Conservation (phyloP, 192 early-diverging fungal genomes). For the Pilaira anomala region DNA sequence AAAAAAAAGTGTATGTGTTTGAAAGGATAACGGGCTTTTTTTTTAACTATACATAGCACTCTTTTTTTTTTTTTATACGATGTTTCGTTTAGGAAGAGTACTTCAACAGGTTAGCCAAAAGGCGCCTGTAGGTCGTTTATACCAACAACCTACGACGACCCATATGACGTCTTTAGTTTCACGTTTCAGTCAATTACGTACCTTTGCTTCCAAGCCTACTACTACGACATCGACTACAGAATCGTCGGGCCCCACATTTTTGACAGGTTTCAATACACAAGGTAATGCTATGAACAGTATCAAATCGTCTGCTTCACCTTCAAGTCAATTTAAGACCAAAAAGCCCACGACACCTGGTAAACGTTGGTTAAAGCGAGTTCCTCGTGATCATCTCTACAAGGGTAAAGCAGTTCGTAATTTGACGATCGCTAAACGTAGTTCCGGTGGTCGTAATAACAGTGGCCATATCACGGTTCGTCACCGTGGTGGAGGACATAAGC, state of each 20-base stretch:
- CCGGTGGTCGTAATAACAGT: conserved; percentile 85
- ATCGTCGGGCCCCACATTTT: conserved; percentile 11
- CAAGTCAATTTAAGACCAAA: conserved; percentile 85
- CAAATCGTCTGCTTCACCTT: conserved; percentile 27
- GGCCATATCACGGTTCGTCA: conserved; percentile 90
- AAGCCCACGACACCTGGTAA: conserved; percentile 85
- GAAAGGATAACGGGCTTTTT: too few relatives aligned
- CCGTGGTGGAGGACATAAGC: conserved; percentile 91
- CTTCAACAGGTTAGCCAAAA: conserved; percentile 5
- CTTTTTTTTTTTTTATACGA: not conserved
- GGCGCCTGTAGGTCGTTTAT: not conserved
- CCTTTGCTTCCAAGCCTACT: conserved; percentile 15
- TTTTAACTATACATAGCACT: too few relatives aligned
- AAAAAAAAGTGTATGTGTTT: too few relatives aligned
- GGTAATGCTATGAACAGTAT: conserved; percentile 11
- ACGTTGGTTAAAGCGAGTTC: conserved; percentile 78
- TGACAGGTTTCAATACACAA: conserved; percentile 28
- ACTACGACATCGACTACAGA: not conserved
- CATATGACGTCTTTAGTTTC: not conserved
- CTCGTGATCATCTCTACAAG: conserved; percentile 85
- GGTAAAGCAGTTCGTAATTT: conserved; percentile 78
- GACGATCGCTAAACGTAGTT: conserved; percentile 76
- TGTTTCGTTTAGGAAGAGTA: conserved; percentile 12
- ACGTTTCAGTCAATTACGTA: conserved; percentile 20
- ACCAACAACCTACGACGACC: not conserved